phyloP scores from a whole-genome alignment of 2,329 filamentous ascomycete genomes.

The Trichoderma asperellum region DNA sequence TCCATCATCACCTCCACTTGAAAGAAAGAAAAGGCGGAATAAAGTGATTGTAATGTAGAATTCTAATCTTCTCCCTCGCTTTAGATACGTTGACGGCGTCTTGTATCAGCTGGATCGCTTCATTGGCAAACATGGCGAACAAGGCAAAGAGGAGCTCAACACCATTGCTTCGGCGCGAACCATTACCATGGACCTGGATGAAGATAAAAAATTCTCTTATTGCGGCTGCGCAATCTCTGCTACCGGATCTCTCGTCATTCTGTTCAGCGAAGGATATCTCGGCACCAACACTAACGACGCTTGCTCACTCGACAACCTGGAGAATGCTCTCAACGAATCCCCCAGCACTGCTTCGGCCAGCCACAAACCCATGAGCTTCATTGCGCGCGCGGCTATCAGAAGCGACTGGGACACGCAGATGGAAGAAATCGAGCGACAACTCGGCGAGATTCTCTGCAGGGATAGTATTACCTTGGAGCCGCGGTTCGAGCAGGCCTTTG shows the following conservation, averaged over 20 bases:
- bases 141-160: slow-evolving; percentile 53
- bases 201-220: slow-evolving; percentile 47
- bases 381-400: slow-evolving; percentile 48
- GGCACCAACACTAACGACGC: slow-evolving; percentile 52
- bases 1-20: not conserved
- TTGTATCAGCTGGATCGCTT: slow-evolving; percentile 48
- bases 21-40: too few species aligned
- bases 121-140: slow-evolving; percentile 43
- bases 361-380: slow-evolving; percentile 45
- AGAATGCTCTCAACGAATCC: slow-evolving; percentile 52
- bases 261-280: slow-evolving; percentile 50
- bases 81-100: slow-evolving; percentile 51
- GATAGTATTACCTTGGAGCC: slow-evolving; percentile 50
- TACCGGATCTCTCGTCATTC: slow-evolving; percentile 52
- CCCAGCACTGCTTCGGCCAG: slow-evolving; percentile 33
- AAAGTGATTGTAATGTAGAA: not conserved
- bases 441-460: slow-evolving; percentile 46
- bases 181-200: slow-evolving; percentile 53
- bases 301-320: slow-evolving; percentile 44
- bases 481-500: slow-evolving; percentile 52
- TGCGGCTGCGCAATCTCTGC: slow-evolving; percentile 48
- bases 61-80: not conserved
- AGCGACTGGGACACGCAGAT: slow-evolving; percentile 50
- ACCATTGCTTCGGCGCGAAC: slow-evolving; percentile 48
- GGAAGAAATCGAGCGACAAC: slow-evolving; percentile 43